These are phyloP conservation scores for Oryza nivara DNA, from an alignment of 176 grass and related monocot genomes.

Conservation along the genomic window DNA sequence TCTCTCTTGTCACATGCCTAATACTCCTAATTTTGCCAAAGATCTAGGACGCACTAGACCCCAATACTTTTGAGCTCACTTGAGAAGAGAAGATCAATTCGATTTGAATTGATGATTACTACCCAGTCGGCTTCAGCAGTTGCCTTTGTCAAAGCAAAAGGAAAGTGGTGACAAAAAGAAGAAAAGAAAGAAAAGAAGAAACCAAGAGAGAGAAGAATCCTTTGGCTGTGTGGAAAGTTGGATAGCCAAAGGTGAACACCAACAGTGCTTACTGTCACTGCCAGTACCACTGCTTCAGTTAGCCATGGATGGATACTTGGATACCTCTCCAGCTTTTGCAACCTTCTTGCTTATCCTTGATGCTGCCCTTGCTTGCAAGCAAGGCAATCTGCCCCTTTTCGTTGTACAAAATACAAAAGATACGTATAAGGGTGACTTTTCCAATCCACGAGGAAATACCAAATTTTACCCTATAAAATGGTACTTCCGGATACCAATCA, in stretches of 20 bases:
- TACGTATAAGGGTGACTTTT: neutral
- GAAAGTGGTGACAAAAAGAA: neutral
- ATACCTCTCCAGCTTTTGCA: constrained; percentile 19
- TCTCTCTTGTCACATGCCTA: too few species aligned
- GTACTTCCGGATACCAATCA: too few species aligned
- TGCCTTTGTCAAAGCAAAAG: constrained; percentile 11
- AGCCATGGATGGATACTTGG: neutral
- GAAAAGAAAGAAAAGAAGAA: neutral
- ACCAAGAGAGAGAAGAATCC: neutral
- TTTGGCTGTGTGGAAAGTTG: neutral
- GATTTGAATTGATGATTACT: neutral
- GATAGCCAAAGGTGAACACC: neutral
- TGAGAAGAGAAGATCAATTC: neutral
- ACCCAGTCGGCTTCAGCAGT: neutral
- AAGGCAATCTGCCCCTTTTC: neutral
- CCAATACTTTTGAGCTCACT: neutral
- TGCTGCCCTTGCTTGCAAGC: constrained; percentile 10
- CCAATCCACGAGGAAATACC: too few species aligned
- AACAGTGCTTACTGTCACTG: neutral
- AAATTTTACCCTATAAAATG: too few species aligned
- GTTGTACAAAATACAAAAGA: neutral
- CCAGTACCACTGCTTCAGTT: neutral
- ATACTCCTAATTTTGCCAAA: neutral
- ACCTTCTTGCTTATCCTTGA: neutral
- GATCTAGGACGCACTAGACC: neutral